Conservation (phyloP, 495 filamentous ascomycete genomes). For the Podospora didyma region DNA sequence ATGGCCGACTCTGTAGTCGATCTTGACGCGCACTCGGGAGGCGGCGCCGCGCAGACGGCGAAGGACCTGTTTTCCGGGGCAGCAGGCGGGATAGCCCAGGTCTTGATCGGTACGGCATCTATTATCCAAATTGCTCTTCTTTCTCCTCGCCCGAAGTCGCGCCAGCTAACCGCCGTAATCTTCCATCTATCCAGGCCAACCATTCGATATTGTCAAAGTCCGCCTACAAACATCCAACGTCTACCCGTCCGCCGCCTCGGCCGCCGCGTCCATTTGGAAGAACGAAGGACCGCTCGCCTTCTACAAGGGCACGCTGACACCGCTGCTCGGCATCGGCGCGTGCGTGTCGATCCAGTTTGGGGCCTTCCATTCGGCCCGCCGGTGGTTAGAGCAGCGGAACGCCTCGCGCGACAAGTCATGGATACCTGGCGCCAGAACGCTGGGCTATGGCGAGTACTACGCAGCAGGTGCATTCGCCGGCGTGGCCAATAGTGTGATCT, state of each 20-base stretch:
- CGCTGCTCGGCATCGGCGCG: slow-evolving; percentile 91
- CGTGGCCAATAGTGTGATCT: slow-evolving; percentile 83
- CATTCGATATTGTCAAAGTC: slow-evolving; percentile 98
- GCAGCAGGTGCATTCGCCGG: slow-evolving; percentile 87
- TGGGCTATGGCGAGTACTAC: slow-evolving; percentile 85
- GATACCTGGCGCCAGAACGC: slow-evolving; percentile 24
- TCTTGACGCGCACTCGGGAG: slow-evolving; percentile 27
- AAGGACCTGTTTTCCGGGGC: slow-evolving; percentile 94
- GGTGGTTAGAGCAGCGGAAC: slow-evolving; percentile 75
- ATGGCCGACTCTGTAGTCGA: slow-evolving; percentile 43
- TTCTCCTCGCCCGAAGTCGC: not conserved
- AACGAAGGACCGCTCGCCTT: slow-evolving; percentile 88
- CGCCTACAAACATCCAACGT: slow-evolving; percentile 83
- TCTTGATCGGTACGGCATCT: slow-evolving; percentile 74
- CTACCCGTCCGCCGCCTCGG: slow-evolving; percentile 75
- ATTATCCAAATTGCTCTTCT: not conserved
- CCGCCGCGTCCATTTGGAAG: slow-evolving; percentile 76
- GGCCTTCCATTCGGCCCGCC: slow-evolving; percentile 88
- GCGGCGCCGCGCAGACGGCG: slow-evolving; percentile 49
- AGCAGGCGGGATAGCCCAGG: slow-evolving; percentile 88
- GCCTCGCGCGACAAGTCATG: slow-evolving; percentile 22
- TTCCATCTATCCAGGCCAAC: slow-evolving; percentile 66
- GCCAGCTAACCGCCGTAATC: too few relatives aligned
- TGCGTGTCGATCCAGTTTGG: slow-evolving; percentile 98
- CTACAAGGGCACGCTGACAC: slow-evolving; percentile 98